These are phyloP conservation scores for Metschnikowia lachancei DNA, from an alignment of 805 yeast species.

Conservation along the genomic window DNA sequence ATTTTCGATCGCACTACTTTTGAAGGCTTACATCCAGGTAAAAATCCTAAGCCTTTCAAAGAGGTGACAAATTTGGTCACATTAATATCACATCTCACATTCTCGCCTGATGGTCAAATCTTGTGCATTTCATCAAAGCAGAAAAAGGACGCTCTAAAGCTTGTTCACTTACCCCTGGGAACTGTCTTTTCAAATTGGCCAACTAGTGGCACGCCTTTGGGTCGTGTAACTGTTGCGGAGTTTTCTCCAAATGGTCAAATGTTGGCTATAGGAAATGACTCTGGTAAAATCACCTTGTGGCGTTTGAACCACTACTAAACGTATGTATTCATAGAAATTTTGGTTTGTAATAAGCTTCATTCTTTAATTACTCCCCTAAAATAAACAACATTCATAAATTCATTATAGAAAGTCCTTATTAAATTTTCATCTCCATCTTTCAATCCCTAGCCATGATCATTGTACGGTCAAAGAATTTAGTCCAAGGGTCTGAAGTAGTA, in stretches of 20 bases:
- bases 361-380: neutral
- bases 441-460: neutral
- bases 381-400: neutral
- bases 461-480: neutral
- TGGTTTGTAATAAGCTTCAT: neutral
- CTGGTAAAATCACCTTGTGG: slow-evolving; percentile 89
- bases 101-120: slow-evolving; percentile 86
- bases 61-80: slow-evolving; percentile 79
- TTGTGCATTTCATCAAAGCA: slow-evolving; percentile 82
- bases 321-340: neutral
- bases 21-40: slow-evolving; percentile 2
- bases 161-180: slow-evolving; percentile 85
- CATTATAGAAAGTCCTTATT: neutral
- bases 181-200: slow-evolving; percentile 95
- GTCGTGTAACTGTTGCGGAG: slow-evolving; percentile 78
- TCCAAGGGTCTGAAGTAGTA: too few relatives aligned
- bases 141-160: slow-evolving; percentile 77
- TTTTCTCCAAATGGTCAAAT: slow-evolving; percentile 82
- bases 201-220: slow-evolving; percentile 92
- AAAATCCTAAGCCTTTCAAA: slow-evolving; percentile 53
- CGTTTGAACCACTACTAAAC: slow-evolving; percentile 72
- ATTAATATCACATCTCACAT: slow-evolving; percentile 66
- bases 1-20: slow-evolving; percentile 61
- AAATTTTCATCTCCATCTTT: neutral
- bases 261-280: slow-evolving; percentile 86